Evolutionary conservation across 176 grass and related monocot species (phyloP).

Genomic region (Avena insularis): DNA sequence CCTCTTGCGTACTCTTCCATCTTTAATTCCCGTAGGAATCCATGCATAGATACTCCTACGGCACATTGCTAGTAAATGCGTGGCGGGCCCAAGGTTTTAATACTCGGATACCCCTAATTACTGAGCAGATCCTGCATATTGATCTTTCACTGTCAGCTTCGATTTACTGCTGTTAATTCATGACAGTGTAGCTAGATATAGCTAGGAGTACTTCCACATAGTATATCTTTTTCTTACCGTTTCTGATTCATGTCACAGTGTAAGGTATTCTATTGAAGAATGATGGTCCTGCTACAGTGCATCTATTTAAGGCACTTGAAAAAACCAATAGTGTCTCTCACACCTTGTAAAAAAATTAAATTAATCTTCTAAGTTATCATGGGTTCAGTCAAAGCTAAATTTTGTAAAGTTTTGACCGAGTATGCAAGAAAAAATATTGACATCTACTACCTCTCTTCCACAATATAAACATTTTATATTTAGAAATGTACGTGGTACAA

Average conservation of each 20-base stretch:
- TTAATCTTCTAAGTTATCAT: too few species aligned
- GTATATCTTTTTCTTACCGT: background rate
- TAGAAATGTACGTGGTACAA: too few species aligned
- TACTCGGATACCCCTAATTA: conserved; percentile 33
- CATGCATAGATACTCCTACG: conserved; percentile 14
- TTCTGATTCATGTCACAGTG: background rate
- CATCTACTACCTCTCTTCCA: too few species aligned
- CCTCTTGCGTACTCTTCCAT: conserved; percentile 35
- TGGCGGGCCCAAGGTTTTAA: conserved; percentile 31
- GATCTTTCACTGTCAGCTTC: background rate
- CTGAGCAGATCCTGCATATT: conserved; percentile 28
- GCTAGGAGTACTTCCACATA: background rate
- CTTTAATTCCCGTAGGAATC: conserved; percentile 26
- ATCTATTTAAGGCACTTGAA: background rate
- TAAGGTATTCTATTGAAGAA: background rate
- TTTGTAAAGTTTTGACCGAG: too few species aligned
- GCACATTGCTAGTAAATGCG: conserved; percentile 18
- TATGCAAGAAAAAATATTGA: too few species aligned
- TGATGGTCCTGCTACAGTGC: background rate
- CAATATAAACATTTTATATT: too few species aligned
- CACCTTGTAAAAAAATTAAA: too few species aligned
- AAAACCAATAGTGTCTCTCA: too few species aligned
- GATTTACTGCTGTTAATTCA: conserved; percentile 10
- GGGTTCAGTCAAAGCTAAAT: too few species aligned
- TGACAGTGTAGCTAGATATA: background rate